Percentiles rank a stretch among this genome's conserved stretches.
Evolutionary conservation across 192 early-diverging fungal species (phyloP).

Genomic region (Backusella psychrophila): DNA sequence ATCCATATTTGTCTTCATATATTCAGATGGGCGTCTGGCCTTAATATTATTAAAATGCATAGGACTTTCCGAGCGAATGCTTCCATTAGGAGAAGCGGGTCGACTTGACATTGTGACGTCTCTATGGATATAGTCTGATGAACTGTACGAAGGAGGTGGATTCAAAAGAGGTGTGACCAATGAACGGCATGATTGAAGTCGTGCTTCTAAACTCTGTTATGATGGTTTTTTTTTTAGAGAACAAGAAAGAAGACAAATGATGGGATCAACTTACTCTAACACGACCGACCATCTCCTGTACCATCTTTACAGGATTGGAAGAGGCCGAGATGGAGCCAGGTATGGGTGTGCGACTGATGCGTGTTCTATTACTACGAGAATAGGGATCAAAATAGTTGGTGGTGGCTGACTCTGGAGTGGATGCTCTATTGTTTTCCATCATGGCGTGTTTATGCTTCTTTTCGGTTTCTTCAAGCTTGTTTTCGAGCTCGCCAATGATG

Average conservation of each 20-base stretch:
- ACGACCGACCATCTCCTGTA: constrained; percentile 75
- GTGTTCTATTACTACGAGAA: constrained; percentile 12
- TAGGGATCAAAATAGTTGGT: constrained; percentile 27
- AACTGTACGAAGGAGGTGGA: constrained; percentile 46
- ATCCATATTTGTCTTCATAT: constrained; percentile 22
- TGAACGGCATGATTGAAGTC: constrained; percentile 70
- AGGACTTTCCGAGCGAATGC: constrained; percentile 20
- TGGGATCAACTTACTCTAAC: constrained; percentile 54
- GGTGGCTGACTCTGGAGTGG: constrained; percentile 15
- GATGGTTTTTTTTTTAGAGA: not conserved
- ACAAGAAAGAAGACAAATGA: not conserved
- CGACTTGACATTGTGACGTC: constrained; percentile 17
- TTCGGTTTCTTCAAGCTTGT: constrained; percentile 24
- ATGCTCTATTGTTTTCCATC: constrained; percentile 18
- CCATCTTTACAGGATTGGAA: constrained; percentile 62
- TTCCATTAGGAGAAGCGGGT: constrained; percentile 18
- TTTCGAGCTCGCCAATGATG: constrained; percentile 20
- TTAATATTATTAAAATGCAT: constrained; percentile 32
- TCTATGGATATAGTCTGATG: constrained; percentile 15
- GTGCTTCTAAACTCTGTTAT: constrained; percentile 63
- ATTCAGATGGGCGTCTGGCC: constrained; percentile 29
- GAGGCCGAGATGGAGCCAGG: constrained; percentile 22
- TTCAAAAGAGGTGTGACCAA: constrained; percentile 72
- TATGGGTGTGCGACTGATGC: constrained; percentile 22
- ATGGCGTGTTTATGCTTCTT: constrained; percentile 23